Base-by-base conservation (phyloP, 2,329 filamentous ascomycete species). In the Exserohilum turcica region DNA sequence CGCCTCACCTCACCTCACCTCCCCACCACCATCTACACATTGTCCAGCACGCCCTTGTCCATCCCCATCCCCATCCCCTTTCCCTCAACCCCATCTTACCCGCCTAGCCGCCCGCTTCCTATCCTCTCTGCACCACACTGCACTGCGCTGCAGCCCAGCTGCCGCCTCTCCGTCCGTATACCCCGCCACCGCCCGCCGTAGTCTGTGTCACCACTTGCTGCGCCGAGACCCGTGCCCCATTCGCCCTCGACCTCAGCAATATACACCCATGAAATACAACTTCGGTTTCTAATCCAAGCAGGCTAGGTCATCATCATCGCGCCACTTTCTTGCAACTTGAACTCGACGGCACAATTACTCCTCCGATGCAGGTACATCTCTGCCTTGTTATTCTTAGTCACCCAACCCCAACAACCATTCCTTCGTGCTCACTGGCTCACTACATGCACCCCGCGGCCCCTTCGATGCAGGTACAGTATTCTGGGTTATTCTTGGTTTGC, bases 21-120 rank as follows among this genome's bases (percentile, higher is more conserved):
- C n/a, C n/a, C n/a, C n/a, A n/a, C n/a, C n/a, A n/a, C n/a, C n/a
- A n/a, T n/a, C n/a, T 45, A 43, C 43, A 32, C 40, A n/a, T 60
- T 63, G 47, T 54, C 29, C 16, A n/a, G 24, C 52, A 39, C 28
- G 46, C 49, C 40, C 40, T 27, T 9, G 37, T 35, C 10, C 21
- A 28, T 15, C 5, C n/a, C n/a, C 16, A 5, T 48, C 16, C 9
- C 33, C n/a, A 18, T 46, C 24, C 15, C 35, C 29, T 52, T 43
- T 18, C 19, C 39, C 47, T 50, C 59, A 49, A 57, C 53, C 56
- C 48, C 54, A 63, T 67, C 68, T 70, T 48, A 70, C 68, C 61
- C 61, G 61, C 63, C 52, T 70, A 71, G 47, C 66, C 68, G 68
- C 68, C 64, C 58, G 55, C 52, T 33, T 57, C 57, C 57, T 60